Evolutionary conservation across 768 basidiomycete species (phyloP).

Genomic region (Tylopilus cervinicoccineus): DNA sequence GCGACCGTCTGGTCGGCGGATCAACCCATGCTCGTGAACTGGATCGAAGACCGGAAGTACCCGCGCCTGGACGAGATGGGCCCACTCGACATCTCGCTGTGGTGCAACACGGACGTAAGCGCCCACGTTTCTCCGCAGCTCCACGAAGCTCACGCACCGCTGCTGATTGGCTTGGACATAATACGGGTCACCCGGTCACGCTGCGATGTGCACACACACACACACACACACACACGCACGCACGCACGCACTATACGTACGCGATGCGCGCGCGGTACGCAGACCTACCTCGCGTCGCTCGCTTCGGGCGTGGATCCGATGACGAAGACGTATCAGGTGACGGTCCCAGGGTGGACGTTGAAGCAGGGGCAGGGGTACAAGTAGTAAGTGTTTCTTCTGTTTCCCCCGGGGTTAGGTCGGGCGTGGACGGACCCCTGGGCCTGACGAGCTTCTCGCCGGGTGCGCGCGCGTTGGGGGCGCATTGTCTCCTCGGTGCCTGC

Average conservation of each 20-base stretch:
- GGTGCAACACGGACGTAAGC: conserved; percentile 38
- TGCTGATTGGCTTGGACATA: no score
- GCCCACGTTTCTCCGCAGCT: neutral
- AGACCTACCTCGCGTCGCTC: conserved; percentile 41
- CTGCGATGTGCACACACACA: no score
- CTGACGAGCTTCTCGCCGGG: no score
- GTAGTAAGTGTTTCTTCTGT: conserved; percentile 27
- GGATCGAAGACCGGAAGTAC: conserved; percentile 44
- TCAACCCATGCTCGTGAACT: conserved; percentile 38
- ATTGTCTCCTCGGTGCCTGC: conserved; percentile 1
- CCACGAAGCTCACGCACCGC: conserved; percentile 7
- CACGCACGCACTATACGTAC: neutral
- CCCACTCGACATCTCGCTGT: conserved; percentile 43
- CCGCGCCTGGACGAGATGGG: conserved; percentile 44
- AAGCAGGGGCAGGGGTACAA: conserved; percentile 24
- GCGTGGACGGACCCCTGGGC: no score
- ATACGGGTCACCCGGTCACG: no score
- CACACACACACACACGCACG: no score
- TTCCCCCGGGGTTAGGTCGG: neutral
- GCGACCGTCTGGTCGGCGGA: conserved; percentile 45
- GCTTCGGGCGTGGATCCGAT: conserved; percentile 40
- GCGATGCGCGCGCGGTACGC: neutral
- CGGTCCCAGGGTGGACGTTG: conserved; percentile 27
- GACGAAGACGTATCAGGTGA: conserved; percentile 19
- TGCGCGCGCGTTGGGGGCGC: neutral